Percentiles rank a stretch among this genome's conserved stretches.
These are phyloP conservation scores for Rhodotorula mucilaginosa DNA, from an alignment of 1,284 basidiomycete species.

Conservation along the genomic window DNA sequence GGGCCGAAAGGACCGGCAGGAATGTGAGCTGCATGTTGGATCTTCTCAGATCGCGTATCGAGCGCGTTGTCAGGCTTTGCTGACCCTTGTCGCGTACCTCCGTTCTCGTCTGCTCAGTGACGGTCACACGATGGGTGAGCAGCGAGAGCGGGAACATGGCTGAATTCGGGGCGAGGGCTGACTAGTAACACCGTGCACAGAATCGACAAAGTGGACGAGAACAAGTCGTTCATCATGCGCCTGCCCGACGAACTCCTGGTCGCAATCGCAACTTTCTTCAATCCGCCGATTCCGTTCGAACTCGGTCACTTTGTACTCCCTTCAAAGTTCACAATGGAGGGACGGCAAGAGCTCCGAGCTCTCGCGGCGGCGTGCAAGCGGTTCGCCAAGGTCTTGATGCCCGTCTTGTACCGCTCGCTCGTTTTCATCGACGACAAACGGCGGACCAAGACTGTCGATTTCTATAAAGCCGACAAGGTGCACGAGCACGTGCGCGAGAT, in stretches of 20 bases:
- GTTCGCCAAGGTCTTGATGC: conserved; percentile 11
- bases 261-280: conserved; percentile 16
- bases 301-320: conserved; percentile 24
- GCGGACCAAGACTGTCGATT: conserved; percentile 14
- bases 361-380: conserved; percentile 13
- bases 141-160: not conserved
- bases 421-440: conserved; percentile 22
- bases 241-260: conserved; percentile 19
- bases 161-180: not conserved
- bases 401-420: conserved; percentile 19
- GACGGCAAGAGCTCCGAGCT: conserved; percentile 17
- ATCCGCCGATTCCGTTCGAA: conserved; percentile 26
- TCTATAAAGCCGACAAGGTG: conserved; percentile 8
- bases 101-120: not conserved
- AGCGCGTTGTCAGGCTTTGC: not conserved
- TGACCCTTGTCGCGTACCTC: not conserved
- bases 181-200: not conserved
- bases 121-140: not conserved
- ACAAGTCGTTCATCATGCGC: conserved; percentile 1
- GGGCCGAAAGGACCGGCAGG: not conserved
- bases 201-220: not conserved
- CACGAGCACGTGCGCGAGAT: conserved; percentile 21
- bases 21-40: not conserved
- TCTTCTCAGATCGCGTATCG: too few species aligned
- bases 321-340: conserved; percentile 6